Evolutionary conservation across 2,329 filamentous ascomycete species (phyloP), one percentile per base, ranked within the genome.

Genomic region (Fusarium veterinarium): DNA sequence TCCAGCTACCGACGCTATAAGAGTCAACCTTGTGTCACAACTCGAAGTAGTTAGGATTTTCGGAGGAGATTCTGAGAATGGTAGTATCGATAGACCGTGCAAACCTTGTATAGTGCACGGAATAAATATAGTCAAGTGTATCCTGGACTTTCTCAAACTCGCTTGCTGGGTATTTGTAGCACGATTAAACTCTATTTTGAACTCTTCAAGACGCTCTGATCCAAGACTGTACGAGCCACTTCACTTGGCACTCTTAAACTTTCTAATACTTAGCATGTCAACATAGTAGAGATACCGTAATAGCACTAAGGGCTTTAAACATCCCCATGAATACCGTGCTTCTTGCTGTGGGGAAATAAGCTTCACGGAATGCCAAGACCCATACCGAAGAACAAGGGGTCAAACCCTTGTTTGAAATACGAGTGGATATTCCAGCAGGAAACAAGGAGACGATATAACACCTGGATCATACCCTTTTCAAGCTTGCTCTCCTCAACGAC

Each of bases 151-250:
- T 72, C 49, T 66, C 51, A 72, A 72, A 73, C 69, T 70, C 69
- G 69, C 69, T 73, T 46, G 31, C 23, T 33, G 13, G 25, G 28
- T 38, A 35, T 41, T 45, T 69, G 69, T 65, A 57, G 48, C 69
- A 69, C 33, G 44, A 49, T 57, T 35, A 35, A 72, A 72, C 64
- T 73, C 45, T 70, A 73, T 70, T 70, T 70, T 49, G 28, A 28
- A 17, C 30, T 25, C 62, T 35, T 23, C 17, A 28, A 37, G 33
- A 37, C n/a, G 16, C 25, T 37, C 12, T 44, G 16, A 20, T 52
- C 23, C n/a, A 14, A 45, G 23, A 44, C 17, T 20, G 28, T 25
- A 23, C n/a, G 52, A 20, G 52, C 11, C 45, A 49, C 19, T 14
- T 48, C 19, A 37, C n/a, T 46, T 48, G 19, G 19, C 28, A 28